Base-by-base conservation (phyloP, 495 filamentous ascomycete species). In the Annulohypoxylon stygium region DNA sequence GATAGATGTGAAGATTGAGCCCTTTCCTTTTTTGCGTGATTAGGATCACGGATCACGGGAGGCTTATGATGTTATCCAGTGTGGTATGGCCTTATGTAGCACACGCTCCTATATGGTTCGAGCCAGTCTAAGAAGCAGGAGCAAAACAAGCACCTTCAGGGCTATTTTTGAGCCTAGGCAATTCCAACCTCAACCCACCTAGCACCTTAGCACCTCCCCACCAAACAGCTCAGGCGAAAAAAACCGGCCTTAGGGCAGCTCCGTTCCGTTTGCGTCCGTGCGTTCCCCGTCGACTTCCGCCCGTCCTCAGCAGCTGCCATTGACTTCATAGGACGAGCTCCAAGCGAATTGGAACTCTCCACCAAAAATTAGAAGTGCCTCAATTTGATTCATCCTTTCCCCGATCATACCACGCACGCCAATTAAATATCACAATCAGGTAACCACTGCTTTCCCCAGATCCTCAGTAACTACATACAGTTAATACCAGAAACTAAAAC, bases 211-310 rank as follows among this genome's bases (percentile, higher is more conserved):
- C 37, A 39, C 43, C 43, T 18, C 14, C 57, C 36, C 57, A 60
- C 57, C 57, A 60, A 47, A 43, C 34, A 54, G 47, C 18, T 20
- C 48, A 65, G 36, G 61, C 11, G 55, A 10, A 45, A 43, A 60
- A 60, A 30, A 45, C 14, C 43, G 61, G 61, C 61, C 20, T 66
- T 75, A 75, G 72, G 72, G 53, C 67, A 70, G 63, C 45, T 70
- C 72, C 72, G 72, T 51, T 53, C 72, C 71, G 66, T 63, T 37
- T 48, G 50, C n/a, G 63, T 58, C 67, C 59, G 72, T 75, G 72
- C 72, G 53, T 30, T 51, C 63, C n/a, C 63, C 66, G 67, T 70
- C 59, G 60, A 34, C 58, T 64, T 55, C 72, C 72, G 72, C 57
- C 66, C 34, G 20, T 26, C 23, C 36, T 54, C 23, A 45, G 53